Evolutionary conservation across 2,329 filamentous ascomycete species (phyloP), one percentile per base, ranked within the genome.

Genomic region (Pseudonectria foliicola): DNA sequence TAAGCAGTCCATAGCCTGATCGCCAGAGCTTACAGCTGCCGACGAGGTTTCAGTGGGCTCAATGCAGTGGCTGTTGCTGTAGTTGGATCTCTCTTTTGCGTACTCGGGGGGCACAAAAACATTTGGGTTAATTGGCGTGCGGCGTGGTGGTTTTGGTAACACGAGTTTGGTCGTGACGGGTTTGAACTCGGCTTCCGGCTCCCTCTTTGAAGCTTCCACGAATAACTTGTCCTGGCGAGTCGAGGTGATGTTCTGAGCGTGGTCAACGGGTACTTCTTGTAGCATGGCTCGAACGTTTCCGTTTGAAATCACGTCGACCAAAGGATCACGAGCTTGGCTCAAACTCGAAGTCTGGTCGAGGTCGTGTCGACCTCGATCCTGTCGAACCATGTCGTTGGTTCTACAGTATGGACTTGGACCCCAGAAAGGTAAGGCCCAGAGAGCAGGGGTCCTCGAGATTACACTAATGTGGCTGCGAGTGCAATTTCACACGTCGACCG

Each of bases 61-160:
- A 13, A 7, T 16, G 34, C 16, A 25, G 40, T 15, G 29, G 26
- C 29, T 25, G 28, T 32, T 6, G 21, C 13, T 27, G 21, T 37
- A 27, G 21, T 29, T 44, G 27, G 49, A 38, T 39, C 59, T 57
- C 31, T 60, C 56, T 25, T 47, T 39, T n/a, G 59, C 54, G 11
- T 46, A 47, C 44, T 53, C 49, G 18, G 60, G 50, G 31, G 57
- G 56, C 35, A 57, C 54, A 38, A 62, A 63, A 2, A 48, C 56
- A 18, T 59, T 52, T n/a, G 43, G 34, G 21, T 55, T 50, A 31
- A 56, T 44, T 23, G 50, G 45, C 13, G 55, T 50, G n/a, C 57
- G 59, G 25, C 53, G 54, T 39, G 50, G 50, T 31, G 40, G 32
- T 34, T 44, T 40, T 31, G 50, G 49, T 32, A 51, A 43, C 13